Evolutionary conservation across 2,329 filamentous ascomycete species (phyloP).

Genomic region (Huntiella savannae): DNA sequence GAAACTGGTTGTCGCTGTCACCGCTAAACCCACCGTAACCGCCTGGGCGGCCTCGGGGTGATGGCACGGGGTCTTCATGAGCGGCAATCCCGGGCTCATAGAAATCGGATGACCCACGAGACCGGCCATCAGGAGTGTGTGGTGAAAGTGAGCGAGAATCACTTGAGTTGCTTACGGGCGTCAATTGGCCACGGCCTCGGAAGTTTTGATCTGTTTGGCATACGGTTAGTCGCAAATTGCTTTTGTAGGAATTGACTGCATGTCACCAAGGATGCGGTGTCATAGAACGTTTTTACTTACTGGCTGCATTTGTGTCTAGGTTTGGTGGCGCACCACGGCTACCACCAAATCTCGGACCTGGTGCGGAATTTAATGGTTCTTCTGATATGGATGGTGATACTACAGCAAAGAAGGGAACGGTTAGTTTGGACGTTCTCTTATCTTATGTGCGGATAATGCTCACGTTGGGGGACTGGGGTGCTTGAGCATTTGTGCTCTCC

Average conservation of each 20-base stretch:
- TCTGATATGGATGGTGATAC: slow-evolving; percentile 7
- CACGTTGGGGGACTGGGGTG: slow-evolving; percentile 7
- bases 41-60: slow-evolving; percentile 22
- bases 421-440: slow-evolving; percentile 16
- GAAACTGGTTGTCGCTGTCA: slow-evolving; percentile 19
- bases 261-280: too few species aligned
- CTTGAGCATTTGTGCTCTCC: slow-evolving; percentile 56
- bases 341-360: slow-evolving; percentile 1
- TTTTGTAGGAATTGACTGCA: too few species aligned
- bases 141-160: slow-evolving; percentile 46
- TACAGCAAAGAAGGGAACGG: slow-evolving; percentile 18
- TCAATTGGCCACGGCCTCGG: slow-evolving; percentile 37
- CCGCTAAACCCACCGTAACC: slow-evolving; percentile 31
- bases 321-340: slow-evolving; percentile 20
- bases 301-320: slow-evolving; percentile 33
- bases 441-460: background rate
- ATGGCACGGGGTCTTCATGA: slow-evolving; percentile 21
- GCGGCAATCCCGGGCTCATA: slow-evolving; percentile 27
- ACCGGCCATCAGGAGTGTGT: slow-evolving; percentile 30
- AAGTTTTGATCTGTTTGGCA: slow-evolving; percentile 30
- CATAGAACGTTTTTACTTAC: slow-evolving; percentile 20
- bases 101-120: slow-evolving; percentile 25
- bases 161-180: slow-evolving; percentile 41
- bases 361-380: slow-evolving; percentile 4
- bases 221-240: background rate